Base-by-base conservation (phyloP, 306 rosid species). In the Ormosia semicastrata region DNA sequence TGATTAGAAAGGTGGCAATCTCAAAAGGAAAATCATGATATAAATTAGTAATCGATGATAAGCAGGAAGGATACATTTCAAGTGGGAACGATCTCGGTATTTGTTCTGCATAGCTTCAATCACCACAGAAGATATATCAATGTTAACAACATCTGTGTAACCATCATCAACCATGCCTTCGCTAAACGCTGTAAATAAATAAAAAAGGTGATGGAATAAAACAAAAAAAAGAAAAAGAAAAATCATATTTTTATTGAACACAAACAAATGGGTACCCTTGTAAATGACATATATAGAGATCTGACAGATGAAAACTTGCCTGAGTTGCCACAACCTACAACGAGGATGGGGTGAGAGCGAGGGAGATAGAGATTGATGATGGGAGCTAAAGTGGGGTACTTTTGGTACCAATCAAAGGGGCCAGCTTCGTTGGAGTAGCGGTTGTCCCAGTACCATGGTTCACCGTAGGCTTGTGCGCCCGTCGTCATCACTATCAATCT, bases 401-500 rank as follows among this genome's bases (percentile, higher is more conserved):
- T 94, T 69, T 94, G 98, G 89, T 94, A 94, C 98, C 98, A 94
- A 88, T 94, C 97, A 49, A 94, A 94, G 44, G 91, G 85, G 4
- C 86, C 85, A 0, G 92, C 88, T 75, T 94, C 97, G 70, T 89
- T 84, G 68, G 95, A 63, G 86, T 94, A 94, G 60, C 97, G 97
- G 57, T 88, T 86, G 82, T 94, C 94, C 98, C 97, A 94, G 81
- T 94, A 94, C 95, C 95, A 88, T 34, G 90, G 50, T 84, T 94
- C 98, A 59, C 97, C 98, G 85, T 94, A 94, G 29, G 95, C 94
- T 84, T 90, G 97, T 7, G 91, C 80, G 49, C 89, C 56, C 30
- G 73, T 89, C 76, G 86, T 77, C 83, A 80, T 79, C 50, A 69
- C 66, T 11, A n/a, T 44, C 7, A 7, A 8, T 62, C 39, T 32